Conservation (phyloP, 2,329 filamentous ascomycete genomes). For the Ascochyta lentis region DNA sequence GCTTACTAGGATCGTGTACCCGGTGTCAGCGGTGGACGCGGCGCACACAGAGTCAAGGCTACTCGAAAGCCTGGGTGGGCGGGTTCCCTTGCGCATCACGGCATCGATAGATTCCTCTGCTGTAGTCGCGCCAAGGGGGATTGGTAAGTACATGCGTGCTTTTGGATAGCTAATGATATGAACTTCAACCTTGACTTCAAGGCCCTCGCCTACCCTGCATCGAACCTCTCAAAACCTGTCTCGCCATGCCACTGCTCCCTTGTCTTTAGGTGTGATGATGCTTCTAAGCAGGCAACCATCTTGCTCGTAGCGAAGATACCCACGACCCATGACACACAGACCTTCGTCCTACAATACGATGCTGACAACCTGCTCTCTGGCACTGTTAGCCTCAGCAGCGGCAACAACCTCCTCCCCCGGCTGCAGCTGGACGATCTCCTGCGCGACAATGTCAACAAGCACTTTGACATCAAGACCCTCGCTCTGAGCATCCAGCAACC, state of each 20-base stretch:
- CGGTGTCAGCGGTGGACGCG: slow-evolving; percentile 10
- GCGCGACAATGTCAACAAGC: slow-evolving; percentile 8
- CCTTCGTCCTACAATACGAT: slow-evolving; percentile 18
- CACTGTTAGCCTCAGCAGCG: slow-evolving; percentile 10
- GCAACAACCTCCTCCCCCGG: slow-evolving; percentile 1
- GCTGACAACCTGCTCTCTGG: slow-evolving; percentile 10
- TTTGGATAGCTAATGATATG: slow-evolving; percentile 13
- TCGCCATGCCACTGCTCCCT: slow-evolving; percentile 13
- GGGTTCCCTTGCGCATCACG: slow-evolving; percentile 12
- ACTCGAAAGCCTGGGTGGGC: slow-evolving; percentile 21
- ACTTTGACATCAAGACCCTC: slow-evolving; percentile 11
- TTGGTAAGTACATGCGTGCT: slow-evolving; percentile 4
- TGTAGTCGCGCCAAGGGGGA: slow-evolving; percentile 10
- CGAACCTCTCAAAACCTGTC: slow-evolving; percentile 3
- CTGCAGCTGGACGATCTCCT: slow-evolving; percentile 10
- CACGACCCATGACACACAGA: neutral
- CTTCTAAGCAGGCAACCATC: slow-evolving; percentile 5
- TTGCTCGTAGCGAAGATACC: slow-evolving; percentile 5
- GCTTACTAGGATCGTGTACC: slow-evolving; percentile 15
- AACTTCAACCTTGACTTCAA: slow-evolving; percentile 13
- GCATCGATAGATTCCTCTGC: neutral
- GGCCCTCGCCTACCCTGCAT: slow-evolving; percentile 14
- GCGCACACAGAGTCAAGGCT: slow-evolving; percentile 18
- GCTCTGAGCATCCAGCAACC: slow-evolving; percentile 1
- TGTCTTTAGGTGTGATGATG: slow-evolving; percentile 8